These are phyloP conservation scores for Tetraselmis chui DNA, from an alignment of 139 green algal genomes.

Conservation along the genomic window DNA sequence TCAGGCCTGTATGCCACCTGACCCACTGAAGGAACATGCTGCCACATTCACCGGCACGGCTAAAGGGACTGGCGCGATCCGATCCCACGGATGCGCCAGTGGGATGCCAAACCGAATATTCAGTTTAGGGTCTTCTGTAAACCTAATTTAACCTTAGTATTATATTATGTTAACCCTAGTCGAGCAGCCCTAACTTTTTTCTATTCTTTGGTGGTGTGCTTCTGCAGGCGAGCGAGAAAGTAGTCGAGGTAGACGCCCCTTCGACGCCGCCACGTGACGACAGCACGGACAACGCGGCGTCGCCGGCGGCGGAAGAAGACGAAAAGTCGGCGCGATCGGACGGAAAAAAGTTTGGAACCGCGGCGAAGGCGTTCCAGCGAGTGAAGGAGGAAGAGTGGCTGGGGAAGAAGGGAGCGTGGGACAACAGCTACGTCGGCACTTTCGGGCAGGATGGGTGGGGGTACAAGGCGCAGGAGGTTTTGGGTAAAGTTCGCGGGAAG, in stretches of 20 bases:
- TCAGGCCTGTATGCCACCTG: not conserved
- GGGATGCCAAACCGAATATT: not conserved
- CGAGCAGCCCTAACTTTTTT: too few species aligned
- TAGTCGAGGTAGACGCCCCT: not conserved
- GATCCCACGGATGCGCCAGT: not conserved
- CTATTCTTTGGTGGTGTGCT: too few species aligned
- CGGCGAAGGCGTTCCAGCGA: constrained; percentile 8
- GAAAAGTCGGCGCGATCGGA: not conserved
- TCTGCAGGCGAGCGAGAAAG: too few species aligned
- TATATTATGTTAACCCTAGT: too few species aligned
- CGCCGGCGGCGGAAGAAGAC: not conserved
- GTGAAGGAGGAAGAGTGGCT: constrained; percentile 66
- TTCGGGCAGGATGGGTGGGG: constrained; percentile 79
- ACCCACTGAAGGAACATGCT: not conserved
- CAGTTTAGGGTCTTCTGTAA: too few species aligned
- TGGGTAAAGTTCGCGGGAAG: constrained; percentile 71
- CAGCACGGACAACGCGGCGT: not conserved
- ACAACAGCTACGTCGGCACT: constrained; percentile 56
- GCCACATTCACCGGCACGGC: not conserved
- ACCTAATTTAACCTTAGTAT: too few species aligned
- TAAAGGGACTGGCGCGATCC: not conserved
- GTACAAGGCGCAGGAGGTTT: constrained; percentile 84
- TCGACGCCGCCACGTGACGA: not conserved
- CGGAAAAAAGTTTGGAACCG: not conserved
- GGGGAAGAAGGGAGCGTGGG: constrained; percentile 59